A percentile compares a stretch with the other conserved stretches of the same genome.
phyloP scores from a whole-genome alignment of 108 stramenopile genomes.

The Skeletonema marinoi region DNA sequence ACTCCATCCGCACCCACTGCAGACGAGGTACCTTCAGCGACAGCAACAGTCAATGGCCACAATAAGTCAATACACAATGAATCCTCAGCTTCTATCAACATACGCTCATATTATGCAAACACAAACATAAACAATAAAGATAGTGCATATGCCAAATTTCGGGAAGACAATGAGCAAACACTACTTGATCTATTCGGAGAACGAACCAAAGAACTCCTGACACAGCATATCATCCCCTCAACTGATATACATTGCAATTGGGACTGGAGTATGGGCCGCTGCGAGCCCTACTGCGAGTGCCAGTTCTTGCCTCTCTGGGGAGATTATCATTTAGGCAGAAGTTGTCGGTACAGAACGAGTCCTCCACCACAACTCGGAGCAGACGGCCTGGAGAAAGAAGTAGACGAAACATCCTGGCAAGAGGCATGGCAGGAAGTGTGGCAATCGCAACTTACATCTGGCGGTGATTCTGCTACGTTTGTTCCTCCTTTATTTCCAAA shows the following conservation, averaged over 20 bases:
- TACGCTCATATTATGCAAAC: slow-evolving; percentile 4
- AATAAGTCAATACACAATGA: not conserved
- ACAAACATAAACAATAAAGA: not conserved
- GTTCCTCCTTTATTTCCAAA: slow-evolving; percentile 17
- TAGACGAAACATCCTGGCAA: slow-evolving; percentile 27
- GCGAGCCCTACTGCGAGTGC: slow-evolving; percentile 84
- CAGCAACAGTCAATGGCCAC: not conserved
- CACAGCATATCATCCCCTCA: slow-evolving; percentile 63
- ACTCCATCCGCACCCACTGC: not conserved
- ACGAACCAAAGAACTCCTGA: slow-evolving; percentile 80
- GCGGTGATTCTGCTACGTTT: slow-evolving; percentile 18
- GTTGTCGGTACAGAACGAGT: slow-evolving; percentile 57
- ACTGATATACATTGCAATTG: slow-evolving; percentile 58
- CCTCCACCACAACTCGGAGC: slow-evolving; percentile 17
- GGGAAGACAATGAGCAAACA: slow-evolving; percentile 67
- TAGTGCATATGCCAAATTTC: slow-evolving; percentile 1
- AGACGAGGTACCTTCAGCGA: not conserved
- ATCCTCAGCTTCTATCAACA: slow-evolving; percentile 1
- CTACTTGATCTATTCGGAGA: slow-evolving; percentile 85
- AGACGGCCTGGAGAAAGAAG: not conserved
- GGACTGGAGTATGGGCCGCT: slow-evolving; percentile 77
- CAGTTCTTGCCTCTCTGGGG: slow-evolving; percentile 57
- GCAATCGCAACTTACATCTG: slow-evolving; percentile 21
- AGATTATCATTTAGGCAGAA: slow-evolving; percentile 81
- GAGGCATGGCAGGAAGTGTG: slow-evolving; percentile 49